Conservation (phyloP, 768 basidiomycete species). For the Boletus huronensis region DNA sequence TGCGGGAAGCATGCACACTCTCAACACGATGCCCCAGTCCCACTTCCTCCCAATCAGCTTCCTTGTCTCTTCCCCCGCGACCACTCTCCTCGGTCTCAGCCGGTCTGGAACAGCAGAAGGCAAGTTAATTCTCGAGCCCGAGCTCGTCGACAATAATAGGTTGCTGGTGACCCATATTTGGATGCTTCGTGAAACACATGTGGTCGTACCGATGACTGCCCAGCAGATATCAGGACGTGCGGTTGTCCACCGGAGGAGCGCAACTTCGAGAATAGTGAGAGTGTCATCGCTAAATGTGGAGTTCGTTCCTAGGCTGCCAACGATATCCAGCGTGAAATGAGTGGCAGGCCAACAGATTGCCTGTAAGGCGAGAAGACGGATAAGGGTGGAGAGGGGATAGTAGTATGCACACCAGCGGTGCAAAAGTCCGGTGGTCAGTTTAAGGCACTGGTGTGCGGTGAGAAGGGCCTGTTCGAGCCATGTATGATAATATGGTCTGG, state of each 20-base stretch:
- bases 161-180: conserved; percentile 98
- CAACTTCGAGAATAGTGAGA: conserved; percentile 21
- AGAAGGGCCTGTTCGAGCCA: conserved; percentile 57
- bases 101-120: conserved; percentile 17
- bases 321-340: conserved; percentile 72
- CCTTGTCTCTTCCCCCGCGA: conserved; percentile 16
- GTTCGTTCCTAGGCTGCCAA: conserved; percentile 42
- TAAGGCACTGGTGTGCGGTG: conserved; percentile 87
- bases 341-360: conserved; percentile 97
- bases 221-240: conserved; percentile 81
- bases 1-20: conserved; percentile 70
- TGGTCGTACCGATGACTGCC: conserved; percentile 88
- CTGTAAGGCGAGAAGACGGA: conserved; percentile 88
- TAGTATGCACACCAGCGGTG: conserved; percentile 92
- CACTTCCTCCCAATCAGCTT: conserved; percentile 55
- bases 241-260: conserved; percentile 41
- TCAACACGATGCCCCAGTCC: conserved; percentile 75
- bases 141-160: conserved; percentile 37
- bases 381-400: conserved; percentile 79
- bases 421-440: conserved; percentile 83
- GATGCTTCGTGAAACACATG: conserved; percentile 75
- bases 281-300: neutral
- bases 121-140: conserved; percentile 3
- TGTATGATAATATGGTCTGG: neutral
- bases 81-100: conserved; percentile 17